Evolutionary conservation across 2,329 filamentous ascomycete species (phyloP).

Genomic region (Ophiostoma quercus): DNA sequence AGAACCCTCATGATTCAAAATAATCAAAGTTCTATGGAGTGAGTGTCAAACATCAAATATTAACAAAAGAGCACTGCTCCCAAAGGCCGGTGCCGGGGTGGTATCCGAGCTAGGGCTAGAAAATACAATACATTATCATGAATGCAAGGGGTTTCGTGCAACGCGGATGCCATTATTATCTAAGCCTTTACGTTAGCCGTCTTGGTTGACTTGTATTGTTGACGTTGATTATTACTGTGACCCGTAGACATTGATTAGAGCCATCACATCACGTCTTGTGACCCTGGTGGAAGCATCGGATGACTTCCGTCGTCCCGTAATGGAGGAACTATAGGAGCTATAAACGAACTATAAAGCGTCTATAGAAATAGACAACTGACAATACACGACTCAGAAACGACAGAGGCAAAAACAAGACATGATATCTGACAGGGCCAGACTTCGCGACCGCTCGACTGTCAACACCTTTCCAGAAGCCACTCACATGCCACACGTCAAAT

Average conservation of each 20-base stretch:
- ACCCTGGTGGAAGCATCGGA: background rate
- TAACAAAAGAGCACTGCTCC: background rate
- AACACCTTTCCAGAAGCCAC: background rate
- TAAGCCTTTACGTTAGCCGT: background rate
- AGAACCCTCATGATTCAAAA: background rate
- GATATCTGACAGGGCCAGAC: background rate
- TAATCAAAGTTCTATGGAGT: background rate
- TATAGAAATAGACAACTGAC: background rate
- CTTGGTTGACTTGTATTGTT: background rate
- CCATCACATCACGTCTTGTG: background rate
- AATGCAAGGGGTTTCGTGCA: background rate
- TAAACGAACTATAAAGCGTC: background rate
- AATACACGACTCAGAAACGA: background rate
- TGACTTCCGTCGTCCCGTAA: background rate
- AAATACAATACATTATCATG: background rate
- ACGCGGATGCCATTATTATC: background rate
- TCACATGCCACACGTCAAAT: constrained; percentile 3
- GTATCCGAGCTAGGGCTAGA: background rate
- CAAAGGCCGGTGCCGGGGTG: background rate
- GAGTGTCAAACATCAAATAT: no score
- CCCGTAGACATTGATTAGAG: background rate
- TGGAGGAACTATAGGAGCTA: background rate
- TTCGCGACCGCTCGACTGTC: background rate
- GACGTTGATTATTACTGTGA: background rate
- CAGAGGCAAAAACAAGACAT: background rate